A percentile compares a stretch with the other conserved stretches of the same genome.
These are phyloP conservation scores for Mucor sp. DNA, from an alignment of 371 early-diverging fungal species.

Conservation along the genomic window DNA sequence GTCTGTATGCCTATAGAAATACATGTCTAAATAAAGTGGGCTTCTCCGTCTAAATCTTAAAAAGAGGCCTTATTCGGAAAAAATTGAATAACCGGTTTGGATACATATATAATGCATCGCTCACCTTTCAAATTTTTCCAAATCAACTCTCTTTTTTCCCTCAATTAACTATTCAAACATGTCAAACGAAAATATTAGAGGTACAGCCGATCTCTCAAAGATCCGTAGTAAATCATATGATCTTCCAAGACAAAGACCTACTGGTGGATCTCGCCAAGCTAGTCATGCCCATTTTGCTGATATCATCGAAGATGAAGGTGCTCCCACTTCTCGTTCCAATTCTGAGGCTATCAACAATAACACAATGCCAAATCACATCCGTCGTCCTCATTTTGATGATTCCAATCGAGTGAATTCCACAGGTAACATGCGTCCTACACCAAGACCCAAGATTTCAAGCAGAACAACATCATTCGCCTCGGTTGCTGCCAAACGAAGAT, in stretches of 20 bases:
- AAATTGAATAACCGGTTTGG: conserved; percentile 6
- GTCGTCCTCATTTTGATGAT: conserved; percentile 3
- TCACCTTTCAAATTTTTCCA: background rate
- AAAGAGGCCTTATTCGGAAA: conserved; percentile 4
- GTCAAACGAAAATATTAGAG: conserved; percentile 16
- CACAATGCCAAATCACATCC: conserved; percentile 7
- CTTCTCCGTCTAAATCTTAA: conserved; percentile 6
- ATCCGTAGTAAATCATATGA: conserved; percentile 25
- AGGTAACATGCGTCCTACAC: background rate
- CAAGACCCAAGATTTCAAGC: conserved; percentile 19
- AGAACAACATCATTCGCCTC: conserved; percentile 17
- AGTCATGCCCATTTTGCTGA: conserved; percentile 15
- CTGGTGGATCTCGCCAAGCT: background rate
- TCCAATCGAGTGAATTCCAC: conserved; percentile 6
- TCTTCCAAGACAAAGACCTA: background rate
- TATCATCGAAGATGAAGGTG: background rate
- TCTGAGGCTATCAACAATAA: background rate
- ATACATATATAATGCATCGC: background rate
- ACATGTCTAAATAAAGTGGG: background rate
- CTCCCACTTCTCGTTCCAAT: background rate
- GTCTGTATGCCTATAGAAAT: background rate
- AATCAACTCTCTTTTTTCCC: background rate
- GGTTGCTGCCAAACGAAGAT: conserved; percentile 15
- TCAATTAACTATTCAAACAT: background rate
- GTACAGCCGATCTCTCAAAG: conserved; percentile 18